Percentiles rank a stretch among this genome's conserved stretches.
These are phyloP conservation scores for Beauveria sp. DNA, from an alignment of 2,329 filamentous ascomycete genomes.

Conservation along the genomic window DNA sequence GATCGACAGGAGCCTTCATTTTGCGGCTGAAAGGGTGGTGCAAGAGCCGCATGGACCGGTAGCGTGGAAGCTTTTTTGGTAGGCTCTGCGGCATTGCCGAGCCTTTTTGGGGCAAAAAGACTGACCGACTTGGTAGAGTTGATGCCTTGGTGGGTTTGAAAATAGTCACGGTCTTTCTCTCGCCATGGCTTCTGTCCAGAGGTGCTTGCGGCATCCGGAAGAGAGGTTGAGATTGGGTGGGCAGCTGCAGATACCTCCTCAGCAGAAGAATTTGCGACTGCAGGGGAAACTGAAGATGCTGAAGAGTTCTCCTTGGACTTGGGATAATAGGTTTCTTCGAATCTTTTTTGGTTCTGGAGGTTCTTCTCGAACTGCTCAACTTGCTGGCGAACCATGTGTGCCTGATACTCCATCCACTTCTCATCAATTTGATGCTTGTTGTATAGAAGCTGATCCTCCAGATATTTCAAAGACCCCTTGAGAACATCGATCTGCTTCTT, in stretches of 20 bases:
- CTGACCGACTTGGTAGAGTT: constrained; percentile 23
- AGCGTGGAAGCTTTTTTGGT: constrained; percentile 30
- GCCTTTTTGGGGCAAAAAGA: constrained; percentile 15
- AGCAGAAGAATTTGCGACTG: constrained; percentile 4
- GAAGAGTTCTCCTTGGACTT: constrained; percentile 22
- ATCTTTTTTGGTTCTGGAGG: constrained; percentile 35
- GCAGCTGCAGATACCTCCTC: constrained; percentile 12
- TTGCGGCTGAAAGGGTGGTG: constrained; percentile 39
- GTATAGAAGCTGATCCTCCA: constrained; percentile 51
- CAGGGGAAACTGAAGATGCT: constrained; percentile 10
- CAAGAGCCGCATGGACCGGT: constrained; percentile 39
- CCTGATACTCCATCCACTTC: constrained; percentile 38
- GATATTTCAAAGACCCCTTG: constrained; percentile 43
- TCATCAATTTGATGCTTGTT: constrained; percentile 58
- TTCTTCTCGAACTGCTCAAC: constrained; percentile 44
- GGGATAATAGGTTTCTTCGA: constrained; percentile 37
- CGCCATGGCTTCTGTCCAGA: constrained; percentile 9
- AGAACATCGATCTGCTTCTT: constrained; percentile 48
- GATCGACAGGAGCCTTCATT: background rate
- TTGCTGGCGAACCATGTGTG: constrained; percentile 32
- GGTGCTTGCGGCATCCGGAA: background rate
- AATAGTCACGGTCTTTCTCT: constrained; percentile 10
- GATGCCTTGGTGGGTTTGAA: constrained; percentile 18
- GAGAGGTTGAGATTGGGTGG: background rate
- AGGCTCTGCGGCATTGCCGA: constrained; percentile 18